Evolutionary conservation across 2,329 filamentous ascomycete genomes (phyloP).

Genomic region (Ilyonectria destructans): DNA sequence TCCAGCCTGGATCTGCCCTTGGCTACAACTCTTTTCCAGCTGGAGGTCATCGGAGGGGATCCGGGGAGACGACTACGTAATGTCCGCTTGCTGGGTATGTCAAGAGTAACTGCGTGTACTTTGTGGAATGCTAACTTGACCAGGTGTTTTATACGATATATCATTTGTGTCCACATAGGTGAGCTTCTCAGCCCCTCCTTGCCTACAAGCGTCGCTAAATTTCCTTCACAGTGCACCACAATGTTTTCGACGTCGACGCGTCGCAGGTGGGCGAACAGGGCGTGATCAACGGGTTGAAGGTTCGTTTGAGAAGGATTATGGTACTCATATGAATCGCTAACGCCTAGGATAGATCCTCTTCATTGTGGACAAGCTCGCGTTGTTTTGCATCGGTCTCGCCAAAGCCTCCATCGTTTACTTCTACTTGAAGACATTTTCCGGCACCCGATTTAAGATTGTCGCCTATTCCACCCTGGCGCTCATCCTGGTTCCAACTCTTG

Average conservation of each 20-base stretch:
- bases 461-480: constrained; percentile 55
- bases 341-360: constrained; percentile 46
- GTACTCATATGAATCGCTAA: constrained; percentile 10
- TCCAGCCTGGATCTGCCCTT: constrained; percentile 53
- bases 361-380: constrained; percentile 55
- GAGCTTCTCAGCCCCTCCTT: neutral
- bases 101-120: neutral
- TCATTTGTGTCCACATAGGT: constrained; percentile 22
- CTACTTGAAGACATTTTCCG: constrained; percentile 58
- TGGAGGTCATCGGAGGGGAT: constrained; percentile 52
- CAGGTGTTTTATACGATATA: constrained; percentile 46
- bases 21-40: constrained; percentile 57
- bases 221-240: constrained; percentile 11
- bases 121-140: constrained; percentile 22
- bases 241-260: constrained; percentile 18
- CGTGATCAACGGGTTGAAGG: constrained; percentile 10
- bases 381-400: constrained; percentile 57
- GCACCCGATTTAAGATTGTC: constrained; percentile 52
- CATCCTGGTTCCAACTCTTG: constrained; percentile 54
- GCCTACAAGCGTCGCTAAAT: neutral
- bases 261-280: constrained; percentile 8
- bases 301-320: neutral
- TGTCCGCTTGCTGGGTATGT: constrained; percentile 55
- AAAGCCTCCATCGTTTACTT: constrained; percentile 59
- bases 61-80: constrained; percentile 59